Evolutionary conservation across 305 asterid genomes (phyloP), one percentile per base, ranked within the genome.

Genomic region (Andrographis paniculata): DNA sequence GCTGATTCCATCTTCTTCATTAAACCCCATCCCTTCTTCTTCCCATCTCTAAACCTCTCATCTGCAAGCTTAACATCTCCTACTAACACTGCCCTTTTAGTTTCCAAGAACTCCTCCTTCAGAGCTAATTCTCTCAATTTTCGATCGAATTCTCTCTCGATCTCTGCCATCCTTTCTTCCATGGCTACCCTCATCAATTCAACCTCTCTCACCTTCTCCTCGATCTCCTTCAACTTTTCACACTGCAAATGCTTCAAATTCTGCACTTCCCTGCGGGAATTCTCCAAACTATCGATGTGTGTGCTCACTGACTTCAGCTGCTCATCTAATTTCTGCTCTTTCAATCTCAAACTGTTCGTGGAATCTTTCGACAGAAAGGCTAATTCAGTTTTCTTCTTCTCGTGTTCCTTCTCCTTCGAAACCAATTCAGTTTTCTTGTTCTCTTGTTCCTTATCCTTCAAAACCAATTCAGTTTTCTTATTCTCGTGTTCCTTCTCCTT

Each of bases 181-280:
- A 42, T 5, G 24, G 21, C 17, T 37, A 4, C 45, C 18, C 52
- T 9, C 0, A 19, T 21, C 17, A 9, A 28, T 16, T 42, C 52
- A 45, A 56, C n/a, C 33, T 51, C 61, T 17, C 39, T 45, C 39
- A 62, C 59, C 59, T 47, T 63, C 53, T 40, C 45, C 22, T 68
- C 74, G 52, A 69, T 56, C 59, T 51, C 70, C 62, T 48, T 60
- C 59, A 64, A 56, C 35, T 57, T 60, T 60, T 57, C 56, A 39
- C 60, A 20, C 51, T 44, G 42, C 56, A 28, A 22, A 42, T 18
- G 10, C 57, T 59, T 21, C 52, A 52, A 22, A 15, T 14, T 53
- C 12, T 53, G 55, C 4, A 23, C 56, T 53, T 57, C 46, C 7
- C 19, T 16, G 36, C 31, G 56, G 1, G 59, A 41, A 2, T 8